phyloP scores from a whole-genome alignment of 805 yeast genomes.

The Maudiozyma pseudohumilis region DNA sequence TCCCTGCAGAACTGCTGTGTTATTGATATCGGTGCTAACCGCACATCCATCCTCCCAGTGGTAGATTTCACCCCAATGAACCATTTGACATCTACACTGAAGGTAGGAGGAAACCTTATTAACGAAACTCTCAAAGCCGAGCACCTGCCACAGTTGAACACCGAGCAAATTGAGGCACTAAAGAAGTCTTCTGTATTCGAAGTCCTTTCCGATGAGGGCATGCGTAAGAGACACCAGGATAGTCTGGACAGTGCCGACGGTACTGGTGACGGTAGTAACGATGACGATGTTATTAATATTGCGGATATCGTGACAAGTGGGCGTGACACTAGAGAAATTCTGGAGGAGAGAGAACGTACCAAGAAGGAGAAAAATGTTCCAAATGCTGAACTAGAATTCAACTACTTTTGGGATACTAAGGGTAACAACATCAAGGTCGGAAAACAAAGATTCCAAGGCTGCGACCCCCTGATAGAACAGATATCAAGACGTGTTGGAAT shows the following conservation, averaged over 20 bases:
- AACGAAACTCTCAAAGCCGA: constrained; percentile 39
- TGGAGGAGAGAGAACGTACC: constrained; percentile 52
- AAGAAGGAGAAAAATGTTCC: constrained; percentile 30
- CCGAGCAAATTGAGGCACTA: constrained; percentile 57
- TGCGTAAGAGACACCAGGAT: constrained; percentile 45
- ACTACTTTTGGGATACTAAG: constrained; percentile 51
- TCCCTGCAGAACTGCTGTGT: constrained; percentile 56
- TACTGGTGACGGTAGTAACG: constrained; percentile 19
- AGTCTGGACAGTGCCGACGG: constrained; percentile 32
- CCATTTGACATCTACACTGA: constrained; percentile 41
- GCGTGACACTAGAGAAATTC: constrained; percentile 52
- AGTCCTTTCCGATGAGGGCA: constrained; percentile 60
- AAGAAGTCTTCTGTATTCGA: constrained; percentile 72
- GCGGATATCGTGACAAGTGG: constrained; percentile 82
- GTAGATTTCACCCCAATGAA: constrained; percentile 56
- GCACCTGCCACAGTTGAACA: constrained; percentile 48
- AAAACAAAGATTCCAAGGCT: constrained; percentile 79
- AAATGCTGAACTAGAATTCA: constrained; percentile 66
- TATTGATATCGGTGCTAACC: constrained; percentile 68
- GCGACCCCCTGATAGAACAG: constrained; percentile 44
- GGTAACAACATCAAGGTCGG: constrained; percentile 64
- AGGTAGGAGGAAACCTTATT: constrained; percentile 56
- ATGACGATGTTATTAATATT: constrained; percentile 71
- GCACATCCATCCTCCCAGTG: constrained; percentile 74
- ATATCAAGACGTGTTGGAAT: constrained; percentile 47